Evolutionary conservation across 2,329 filamentous ascomycete genomes (phyloP), one percentile per base, ranked within the genome.

Genomic region (Cyclaneusma minus): DNA sequence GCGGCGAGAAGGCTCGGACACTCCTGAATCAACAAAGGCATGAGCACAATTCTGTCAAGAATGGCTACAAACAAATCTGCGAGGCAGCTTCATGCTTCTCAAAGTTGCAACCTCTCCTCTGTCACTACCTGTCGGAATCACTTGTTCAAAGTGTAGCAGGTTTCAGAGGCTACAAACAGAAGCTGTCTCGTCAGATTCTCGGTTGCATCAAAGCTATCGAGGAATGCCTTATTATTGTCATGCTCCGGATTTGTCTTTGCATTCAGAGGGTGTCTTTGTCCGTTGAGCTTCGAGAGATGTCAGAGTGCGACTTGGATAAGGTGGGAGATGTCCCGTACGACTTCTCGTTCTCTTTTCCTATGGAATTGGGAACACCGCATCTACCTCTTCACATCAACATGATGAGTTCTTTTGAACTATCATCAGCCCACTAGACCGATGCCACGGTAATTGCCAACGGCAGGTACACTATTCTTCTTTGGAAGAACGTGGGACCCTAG

Each of bases 71-170:
- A 44, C 46, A 45, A 40, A 44, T 29, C 13, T 38, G 29, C 27
- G 25, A 24, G 25, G 15, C 25, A 34, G 27, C 42, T 45, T 44
- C 37, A 30, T 43, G 34, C 35, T 35, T 36, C 34, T 35, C 14
- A 13, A 7, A 35, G 33, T 37, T 30, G 38, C 41, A 32, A 31
- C 28, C 17, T 28, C 35, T 30, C 33, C 28, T 39, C 35, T 27
- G 40, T 41, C 40, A 34, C 54, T 60, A 64, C 66, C 70, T 62
- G 68, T 56, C 67, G 43, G 67, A 67, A 70, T 52, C 63, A 55
- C 52, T 48, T 46, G 43, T 40, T 36, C 24, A 22, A 32, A n/a
- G n/a, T n/a, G n/a, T 24, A 28, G 26, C 26, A 12, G 26, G 7
- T 13, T 21, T 28, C 10, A 18, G 13, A 46, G 48, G 39, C 47